phyloP scores from a whole-genome alignment of 768 basidiomycete genomes.

The Lepiota venenata region DNA sequence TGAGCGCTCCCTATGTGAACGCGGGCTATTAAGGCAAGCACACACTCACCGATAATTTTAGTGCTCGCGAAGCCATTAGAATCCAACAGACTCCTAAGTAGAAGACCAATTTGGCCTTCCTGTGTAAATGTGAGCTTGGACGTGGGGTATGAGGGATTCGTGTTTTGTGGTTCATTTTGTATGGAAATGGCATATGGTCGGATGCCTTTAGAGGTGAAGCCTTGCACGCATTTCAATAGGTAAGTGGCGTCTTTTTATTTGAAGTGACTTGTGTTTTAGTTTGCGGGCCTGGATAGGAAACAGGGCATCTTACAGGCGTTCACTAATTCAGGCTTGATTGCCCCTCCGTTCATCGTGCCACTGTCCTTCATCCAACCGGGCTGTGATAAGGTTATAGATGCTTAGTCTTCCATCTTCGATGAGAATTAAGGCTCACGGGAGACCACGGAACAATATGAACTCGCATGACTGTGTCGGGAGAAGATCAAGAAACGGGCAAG shows the following conservation, averaged over 20 bases:
- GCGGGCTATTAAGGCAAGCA: background rate
- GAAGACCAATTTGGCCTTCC: constrained; percentile 53
- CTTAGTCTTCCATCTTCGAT: constrained; percentile 4
- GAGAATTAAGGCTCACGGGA: constrained; percentile 40
- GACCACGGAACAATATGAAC: constrained; percentile 71
- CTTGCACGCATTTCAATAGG: constrained; percentile 63
- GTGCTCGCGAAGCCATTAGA: constrained; percentile 52
- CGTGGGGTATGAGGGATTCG: constrained; percentile 61
- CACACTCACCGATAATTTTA: constrained; percentile 50
- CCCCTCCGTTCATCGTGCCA: constrained; percentile 64
- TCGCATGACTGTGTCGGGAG: constrained; percentile 29
- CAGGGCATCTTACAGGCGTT: constrained; percentile 34
- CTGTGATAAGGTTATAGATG: constrained; percentile 26
- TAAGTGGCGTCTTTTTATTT: constrained; percentile 54
- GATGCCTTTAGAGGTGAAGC: constrained; percentile 55
- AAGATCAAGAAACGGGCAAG: background rate
- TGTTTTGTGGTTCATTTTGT: constrained; percentile 48
- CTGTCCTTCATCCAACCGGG: constrained; percentile 75
- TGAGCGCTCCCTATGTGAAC: too few species aligned
- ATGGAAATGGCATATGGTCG: constrained; percentile 58
- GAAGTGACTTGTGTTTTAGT: constrained; percentile 1
- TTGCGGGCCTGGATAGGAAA: background rate
- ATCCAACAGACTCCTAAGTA: constrained; percentile 53
- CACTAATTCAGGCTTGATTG: constrained; percentile 41
- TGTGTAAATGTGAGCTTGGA: constrained; percentile 43